Base-by-base conservation (phyloP, 306 rosid species). In the Spatholobus suberectus region DNA sequence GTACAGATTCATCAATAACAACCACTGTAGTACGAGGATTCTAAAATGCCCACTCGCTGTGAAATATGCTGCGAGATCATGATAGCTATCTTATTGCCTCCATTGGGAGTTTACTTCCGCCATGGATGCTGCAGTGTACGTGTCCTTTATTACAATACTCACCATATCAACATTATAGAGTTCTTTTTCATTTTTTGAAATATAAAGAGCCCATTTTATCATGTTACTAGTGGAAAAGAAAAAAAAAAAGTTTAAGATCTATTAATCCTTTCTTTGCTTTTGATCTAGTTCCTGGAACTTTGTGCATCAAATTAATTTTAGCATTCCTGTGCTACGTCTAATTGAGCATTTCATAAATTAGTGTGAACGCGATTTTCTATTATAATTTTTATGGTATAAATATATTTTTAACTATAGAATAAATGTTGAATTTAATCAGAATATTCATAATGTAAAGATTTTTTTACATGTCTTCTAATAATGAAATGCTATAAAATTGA, bases 121-220 rank as follows among this genome's bases (percentile, higher is more conserved):
- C 97, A 93, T 76, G 97, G 97, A n/a, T 93, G 97, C 77, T 93
- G 97, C 88, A 93, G 82, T 46, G 98, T 93, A 89, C 44, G 83
- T 41, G 20, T 18, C 46, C 11, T n/a, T 0, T 10, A 1, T 54
- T 74, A 21, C 10, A 5, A 29, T 29, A 29, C 32, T 29, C 32
- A 29, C 3, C 32, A 29, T 3, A 29, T 29, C 32, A 29, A 29
- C 32, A 3, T n/a, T n/a, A n/a, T 29, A 29, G 32, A 29, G 32
- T 29, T 29, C 32, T 3, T 29, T 29, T 29, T 29, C 1, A 1
- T 29, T 29, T 29, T 29, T 3, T 29, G 32, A 29, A 29, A 29
- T 29, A 3, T 29, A 29, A 29, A 29, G 32, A 29, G 32, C 32
- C 32, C 32, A 29, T 29, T 29, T 29, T 29, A 29, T 29, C 32